Evolutionary conservation across 2,329 filamentous ascomycete genomes (phyloP).

Genomic region (Hypoxylon rubiginosum): DNA sequence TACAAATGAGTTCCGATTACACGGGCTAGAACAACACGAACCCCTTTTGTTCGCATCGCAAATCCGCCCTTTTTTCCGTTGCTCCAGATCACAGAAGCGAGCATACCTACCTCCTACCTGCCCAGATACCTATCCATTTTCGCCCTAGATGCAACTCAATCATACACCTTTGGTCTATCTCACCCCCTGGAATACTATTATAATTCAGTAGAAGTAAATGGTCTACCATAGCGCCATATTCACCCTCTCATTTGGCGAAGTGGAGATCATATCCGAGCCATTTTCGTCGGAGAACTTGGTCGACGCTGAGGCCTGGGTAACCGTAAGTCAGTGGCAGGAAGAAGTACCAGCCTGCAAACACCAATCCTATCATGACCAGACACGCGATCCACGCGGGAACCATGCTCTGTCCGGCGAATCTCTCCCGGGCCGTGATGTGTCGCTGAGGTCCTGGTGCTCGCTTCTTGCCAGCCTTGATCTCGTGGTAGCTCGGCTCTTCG

Average conservation of each 20-base stretch:
- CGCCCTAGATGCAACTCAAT: constrained; percentile 39
- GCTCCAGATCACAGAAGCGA: constrained; percentile 19
- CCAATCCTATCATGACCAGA: constrained; percentile 74
- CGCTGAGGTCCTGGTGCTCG: constrained; percentile 60
- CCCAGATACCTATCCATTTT: constrained; percentile 40
- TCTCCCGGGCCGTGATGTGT: constrained; percentile 83
- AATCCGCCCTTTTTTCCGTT: constrained; percentile 39
- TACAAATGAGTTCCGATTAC: constrained; percentile 29
- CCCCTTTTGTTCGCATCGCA: constrained; percentile 21
- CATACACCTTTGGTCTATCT: constrained; percentile 43
- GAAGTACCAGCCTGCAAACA: constrained; percentile 87
- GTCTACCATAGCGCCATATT: constrained; percentile 2
- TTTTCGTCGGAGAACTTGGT: constrained; percentile 85
- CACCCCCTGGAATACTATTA: constrained; percentile 15
- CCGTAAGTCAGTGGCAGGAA: constrained; percentile 97
- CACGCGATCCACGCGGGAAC: constrained; percentile 83
- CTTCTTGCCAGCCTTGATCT: constrained; percentile 62
- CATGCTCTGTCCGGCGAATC: constrained; percentile 83
- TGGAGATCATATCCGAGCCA: constrained; percentile 98
- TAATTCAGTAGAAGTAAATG: constrained; percentile 24
- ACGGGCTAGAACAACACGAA: constrained; percentile 14
- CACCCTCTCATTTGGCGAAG: constrained; percentile 87
- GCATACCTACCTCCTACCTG: constrained; percentile 31
- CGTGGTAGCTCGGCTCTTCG: constrained; percentile 64
- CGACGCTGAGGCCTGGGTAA: constrained; percentile 85